Base-by-base conservation (phyloP, 305 asterid species). In the Fraxinus sp. region DNA sequence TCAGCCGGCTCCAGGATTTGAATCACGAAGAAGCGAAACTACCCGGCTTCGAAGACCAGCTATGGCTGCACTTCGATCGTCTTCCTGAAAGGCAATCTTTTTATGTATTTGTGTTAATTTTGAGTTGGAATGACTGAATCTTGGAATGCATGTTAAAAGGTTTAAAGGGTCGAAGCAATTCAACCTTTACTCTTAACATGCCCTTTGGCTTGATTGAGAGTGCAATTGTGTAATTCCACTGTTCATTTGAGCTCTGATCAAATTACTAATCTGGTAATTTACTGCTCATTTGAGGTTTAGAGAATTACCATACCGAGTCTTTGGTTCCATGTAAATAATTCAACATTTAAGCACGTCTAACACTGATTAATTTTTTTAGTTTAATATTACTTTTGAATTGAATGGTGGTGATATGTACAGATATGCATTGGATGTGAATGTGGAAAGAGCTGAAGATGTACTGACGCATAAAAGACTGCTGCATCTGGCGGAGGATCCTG, bases 371-470 rank as follows among this genome's bases (percentile, higher is more conserved):
- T 26, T 16, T 30, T 30, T 32, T 43, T 43, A 43, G 52, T 14
- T 72, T 14, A 9, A 79, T 59, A 18, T 5, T 32, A 71, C 37
- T 26, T 11, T 71, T 71, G 41, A 33, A 71, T 33, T 78, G 32
- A 33, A 57, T 18, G 43, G n/a, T 20, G 79, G 33, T 68, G 20
- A 72, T 70, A 37, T 62, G 14, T 82, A 83, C 75, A 89, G 92
- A 71, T 89, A 89, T 79, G 89, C 90, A 14, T 83, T 86, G 88
- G 92, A 89, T 88, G 92, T 89, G 81, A 88, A 88, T 79, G 91
- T 89, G 86, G 92, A 89, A 72, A 86, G 92, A 72, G 92, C 92
- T 39, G 92, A 89, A 79, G 91, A 89, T 85, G 92, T 89, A 76
- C 86, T 89, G 39, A 86, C 85, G 72, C 92, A 89, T 64, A 89